Conservation (phyloP, 257 asterid species). For the Plantago major region DNA sequence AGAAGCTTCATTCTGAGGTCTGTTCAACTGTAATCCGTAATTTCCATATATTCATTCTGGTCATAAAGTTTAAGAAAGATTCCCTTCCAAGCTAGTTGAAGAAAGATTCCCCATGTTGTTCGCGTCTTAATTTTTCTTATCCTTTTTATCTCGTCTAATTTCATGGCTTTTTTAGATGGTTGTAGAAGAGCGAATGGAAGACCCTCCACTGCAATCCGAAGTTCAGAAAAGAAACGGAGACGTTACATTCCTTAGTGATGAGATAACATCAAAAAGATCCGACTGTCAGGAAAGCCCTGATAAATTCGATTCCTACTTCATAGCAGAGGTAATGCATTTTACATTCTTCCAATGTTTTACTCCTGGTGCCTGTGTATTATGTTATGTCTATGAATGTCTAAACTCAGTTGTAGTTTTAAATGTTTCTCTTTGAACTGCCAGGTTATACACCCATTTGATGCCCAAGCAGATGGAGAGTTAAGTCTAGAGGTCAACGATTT, state of each 20-base stretch:
- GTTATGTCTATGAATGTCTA: not conserved
- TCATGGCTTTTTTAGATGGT: slow-evolving; percentile 47
- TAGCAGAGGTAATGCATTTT: slow-evolving; percentile 54
- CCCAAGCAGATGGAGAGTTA: slow-evolving; percentile 83
- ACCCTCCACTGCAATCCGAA: slow-evolving; percentile 37
- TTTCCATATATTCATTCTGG: slow-evolving; percentile 2
- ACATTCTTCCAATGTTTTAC: not conserved
- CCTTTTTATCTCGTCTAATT: slow-evolving; percentile 1
- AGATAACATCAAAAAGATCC: slow-evolving; percentile 33
- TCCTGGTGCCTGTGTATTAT: not conserved
- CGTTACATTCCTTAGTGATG: slow-evolving; percentile 28
- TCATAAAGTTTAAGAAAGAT: not conserved
- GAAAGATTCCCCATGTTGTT: not conserved
- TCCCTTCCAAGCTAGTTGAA: not conserved
- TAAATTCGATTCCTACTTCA: slow-evolving; percentile 37
- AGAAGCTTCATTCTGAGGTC: slow-evolving; percentile 85
- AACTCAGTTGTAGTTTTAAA: not conserved
- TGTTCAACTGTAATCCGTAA: slow-evolving; percentile 12
- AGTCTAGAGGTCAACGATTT: slow-evolving; percentile 61
- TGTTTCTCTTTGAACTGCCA: slow-evolving; percentile 22
- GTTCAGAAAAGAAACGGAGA: slow-evolving; percentile 31
- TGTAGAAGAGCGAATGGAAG: slow-evolving; percentile 59
- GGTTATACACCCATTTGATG: slow-evolving; percentile 89
- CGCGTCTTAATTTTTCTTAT: not conserved
- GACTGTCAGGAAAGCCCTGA: slow-evolving; percentile 29